phyloP scores from a whole-genome alignment of 805 yeast species.

The Yarrowia osloensis region DNA sequence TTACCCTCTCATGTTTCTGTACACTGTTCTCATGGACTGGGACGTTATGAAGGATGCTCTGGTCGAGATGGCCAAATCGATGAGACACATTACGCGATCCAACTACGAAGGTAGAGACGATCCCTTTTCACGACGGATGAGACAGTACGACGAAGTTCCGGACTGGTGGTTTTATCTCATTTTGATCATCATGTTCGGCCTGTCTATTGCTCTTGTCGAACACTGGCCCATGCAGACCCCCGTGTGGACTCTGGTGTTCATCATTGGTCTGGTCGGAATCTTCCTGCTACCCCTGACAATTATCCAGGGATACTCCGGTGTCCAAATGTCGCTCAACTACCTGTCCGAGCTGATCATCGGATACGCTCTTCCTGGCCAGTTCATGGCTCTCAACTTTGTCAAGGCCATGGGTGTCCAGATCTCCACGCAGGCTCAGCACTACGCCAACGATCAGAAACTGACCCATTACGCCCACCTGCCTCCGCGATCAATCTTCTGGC shows the following conservation, averaged over 20 bases:
- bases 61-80: conserved; percentile 1
- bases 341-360: conserved; percentile 66
- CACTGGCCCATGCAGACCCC: conserved; percentile 54
- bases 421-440: conserved; percentile 60
- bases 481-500: conserved; percentile 54
- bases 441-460: conserved; percentile 58
- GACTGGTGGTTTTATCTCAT: conserved; percentile 67
- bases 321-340: conserved; percentile 58
- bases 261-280: conserved; percentile 53
- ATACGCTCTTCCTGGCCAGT: conserved; percentile 62
- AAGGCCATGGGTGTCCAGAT: conserved; percentile 63
- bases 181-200: conserved; percentile 47
- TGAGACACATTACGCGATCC: neutral
- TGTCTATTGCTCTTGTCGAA: conserved; percentile 40
- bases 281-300: conserved; percentile 62
- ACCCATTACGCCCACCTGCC: conserved; percentile 63
- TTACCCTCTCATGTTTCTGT: conserved; percentile 49
- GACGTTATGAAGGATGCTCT: conserved; percentile 35
- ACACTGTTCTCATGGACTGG: conserved; percentile 31
- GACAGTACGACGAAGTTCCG: conserved; percentile 65
- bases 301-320: conserved; percentile 61
- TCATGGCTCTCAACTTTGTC: conserved; percentile 62
- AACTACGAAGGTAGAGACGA: conserved; percentile 33
- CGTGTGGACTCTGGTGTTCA: conserved; percentile 60
- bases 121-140: conserved; percentile 46